Evolutionary conservation across 1,139 yeast species (phyloP), one percentile per base, ranked within the genome.

Genomic region (Scheffersomyces titani): DNA sequence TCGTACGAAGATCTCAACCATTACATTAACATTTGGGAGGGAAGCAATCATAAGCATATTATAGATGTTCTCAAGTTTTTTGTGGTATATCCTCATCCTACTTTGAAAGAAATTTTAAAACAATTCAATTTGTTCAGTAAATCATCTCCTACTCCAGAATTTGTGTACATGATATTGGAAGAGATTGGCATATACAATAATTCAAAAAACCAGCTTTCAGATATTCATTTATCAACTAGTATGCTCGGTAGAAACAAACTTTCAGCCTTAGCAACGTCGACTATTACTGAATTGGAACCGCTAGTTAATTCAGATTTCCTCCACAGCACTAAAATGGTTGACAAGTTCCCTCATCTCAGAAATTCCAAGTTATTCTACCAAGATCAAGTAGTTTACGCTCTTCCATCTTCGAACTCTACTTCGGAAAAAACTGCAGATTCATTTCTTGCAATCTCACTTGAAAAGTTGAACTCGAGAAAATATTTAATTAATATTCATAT

Each of bases 401-500:
- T 76, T n/a, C 72, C 72, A 1, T 57, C 61, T 9, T 53, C 51
- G 40, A 49, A 53, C n/a, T 24, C 47, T 40, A 30, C 16, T 16
- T 40, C 5, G 7, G 16, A 18, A 5, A 19, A 9, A 19, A n/a
- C 19, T 20, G 18, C 19, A 5, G 24, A 22, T 22, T 46, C 49
- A 19, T 22, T 46, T n/a, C n/a, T 46, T 19, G 81, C 71, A 0
- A 61, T 79, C 0, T 78, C 82, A 0, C 57, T 77, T 46, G 78
- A 73, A 51, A 70, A 71, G 49, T 59, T 72, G 49, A 75, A 72
- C 60, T 61, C 77, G 1, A 63, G 80, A 51, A 69, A 70, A 55
- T 70, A 70, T 57, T 52, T 59, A 19, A 57, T 79, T n/a, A 76
- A 77, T 55, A 57, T 82, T n/a, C 85, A 82, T 60, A 63, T 81